Base-by-base conservation (phyloP, 1,139 yeast species). In the Lodderomyces parapsilosis region DNA sequence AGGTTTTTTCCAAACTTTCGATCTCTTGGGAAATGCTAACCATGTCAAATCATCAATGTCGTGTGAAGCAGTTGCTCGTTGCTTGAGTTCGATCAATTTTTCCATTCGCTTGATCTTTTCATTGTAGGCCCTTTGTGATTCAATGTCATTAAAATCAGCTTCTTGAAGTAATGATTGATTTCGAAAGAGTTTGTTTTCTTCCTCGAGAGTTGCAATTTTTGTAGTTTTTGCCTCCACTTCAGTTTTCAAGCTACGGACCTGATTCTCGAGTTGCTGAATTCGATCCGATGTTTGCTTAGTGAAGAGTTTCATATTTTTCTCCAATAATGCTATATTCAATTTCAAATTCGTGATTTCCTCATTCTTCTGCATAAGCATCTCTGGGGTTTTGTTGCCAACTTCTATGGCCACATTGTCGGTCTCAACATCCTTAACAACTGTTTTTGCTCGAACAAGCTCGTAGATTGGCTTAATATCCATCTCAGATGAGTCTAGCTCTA, bases 271-370 rank as follows among this genome's bases (percentile, higher is more conserved):
- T 6, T 54, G 19, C 2, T 23, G 13, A 5, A 40, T 19, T 41
- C 22, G 59, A 51, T 20, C 58, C 44, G 44, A 38, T 25, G 66
- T 58, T 25, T 54, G 59, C n/a, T 52, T 58, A 36, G 65, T 66
- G 19, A 51, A 36, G 4, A 62, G 65, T 10, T 59, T 56, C 59
- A 79, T 63, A 52, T 71, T 74, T 18, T 66, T 65, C 48, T 71
- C 74, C 36, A 75, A 54, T 11, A 73, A 56, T 8, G 66, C 65
- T 8, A 76, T 59, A 46, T 74, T 77, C 46, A 76, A 63, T 30
- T 68, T 66, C 13, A 67, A 54, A 25, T 62, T 71, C n/a, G 58
- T 59, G 17, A 77, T 59, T 14, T 56, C 49, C 37, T 58, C 58
- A 37, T 74, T 76, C 34, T 68, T 66, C 18, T 15, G 33, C 11